Evolutionary conservation across 805 yeast species (phyloP).

Genomic region (Suhomyces sp.): DNA sequence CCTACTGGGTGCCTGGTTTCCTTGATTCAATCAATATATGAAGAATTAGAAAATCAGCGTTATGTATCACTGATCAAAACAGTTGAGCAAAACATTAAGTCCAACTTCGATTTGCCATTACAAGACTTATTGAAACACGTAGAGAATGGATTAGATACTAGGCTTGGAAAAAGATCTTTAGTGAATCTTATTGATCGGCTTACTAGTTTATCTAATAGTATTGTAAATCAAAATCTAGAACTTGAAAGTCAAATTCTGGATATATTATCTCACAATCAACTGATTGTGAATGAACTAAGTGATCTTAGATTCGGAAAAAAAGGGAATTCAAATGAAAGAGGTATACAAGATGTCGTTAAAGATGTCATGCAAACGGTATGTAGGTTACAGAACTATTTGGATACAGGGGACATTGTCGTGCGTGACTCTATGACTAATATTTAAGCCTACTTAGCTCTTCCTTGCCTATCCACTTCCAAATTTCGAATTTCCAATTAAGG

Average conservation of each 20-base stretch:
- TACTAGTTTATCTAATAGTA: conserved; percentile 19
- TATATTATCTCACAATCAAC: not conserved
- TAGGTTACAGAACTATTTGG: conserved; percentile 9
- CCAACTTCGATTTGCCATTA: conserved; percentile 24
- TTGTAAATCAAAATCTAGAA: conserved; percentile 20
- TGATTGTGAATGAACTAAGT: conserved; percentile 21
- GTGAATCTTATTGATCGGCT: conserved; percentile 17
- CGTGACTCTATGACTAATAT: not conserved
- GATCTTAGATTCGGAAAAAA: conserved; percentile 24
- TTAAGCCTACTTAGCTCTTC: not conserved
- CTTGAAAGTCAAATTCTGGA: conserved; percentile 16
- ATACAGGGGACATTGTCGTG: not conserved
- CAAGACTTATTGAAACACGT: conserved; percentile 6
- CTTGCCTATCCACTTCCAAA: conserved; percentile 64
- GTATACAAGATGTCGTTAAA: conserved; percentile 12
- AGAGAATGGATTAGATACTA: not conserved
- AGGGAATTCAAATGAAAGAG: conserved; percentile 1
- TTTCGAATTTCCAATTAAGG: conserved; percentile 85
- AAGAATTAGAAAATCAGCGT: conserved; percentile 13
- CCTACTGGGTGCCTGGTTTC: conserved; percentile 8
- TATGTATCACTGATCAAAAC: not conserved
- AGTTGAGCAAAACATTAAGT: not conserved
- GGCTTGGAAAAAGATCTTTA: conserved; percentile 8
- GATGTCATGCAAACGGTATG: conserved; percentile 13
- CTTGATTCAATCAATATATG: conserved; percentile 8